Percentiles rank a stretch among this genome's conserved stretches.
Evolutionary conservation across 345 rosid genomes (phyloP).

Genomic region (Theobroma cacao): DNA sequence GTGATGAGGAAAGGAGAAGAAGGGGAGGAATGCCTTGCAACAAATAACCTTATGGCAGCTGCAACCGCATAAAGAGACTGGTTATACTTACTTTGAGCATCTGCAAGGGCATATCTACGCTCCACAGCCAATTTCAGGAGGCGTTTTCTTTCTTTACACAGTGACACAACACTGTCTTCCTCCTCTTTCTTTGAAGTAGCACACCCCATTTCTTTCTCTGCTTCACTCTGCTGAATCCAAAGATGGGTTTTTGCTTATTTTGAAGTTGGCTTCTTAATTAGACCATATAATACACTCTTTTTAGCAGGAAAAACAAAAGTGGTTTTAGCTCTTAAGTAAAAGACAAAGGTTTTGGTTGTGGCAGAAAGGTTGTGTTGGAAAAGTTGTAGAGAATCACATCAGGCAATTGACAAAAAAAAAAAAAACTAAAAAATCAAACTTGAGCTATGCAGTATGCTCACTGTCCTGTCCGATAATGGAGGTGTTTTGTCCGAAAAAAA

Average conservation of each 20-base stretch:
- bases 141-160: slow-evolving; percentile 40
- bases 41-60: slow-evolving; percentile 38
- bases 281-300: neutral
- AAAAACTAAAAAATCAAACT: neutral
- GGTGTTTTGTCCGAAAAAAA: neutral
- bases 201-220: slow-evolving; percentile 29
- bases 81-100: slow-evolving; percentile 41
- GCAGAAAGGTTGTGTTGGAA: slow-evolving; percentile 13
- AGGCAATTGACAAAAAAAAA: slow-evolving; percentile 8
- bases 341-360: slow-evolving; percentile 1
- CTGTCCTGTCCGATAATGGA: neutral
- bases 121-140: slow-evolving; percentile 35
- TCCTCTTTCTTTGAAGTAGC: slow-evolving; percentile 32
- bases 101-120: slow-evolving; percentile 36
- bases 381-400: slow-evolving; percentile 24
- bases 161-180: slow-evolving; percentile 26
- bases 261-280: neutral
- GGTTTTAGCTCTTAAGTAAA: neutral
- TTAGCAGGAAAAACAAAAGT: neutral
- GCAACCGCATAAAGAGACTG: slow-evolving; percentile 39
- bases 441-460: neutral
- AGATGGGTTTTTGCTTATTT: neutral
- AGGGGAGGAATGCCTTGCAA: slow-evolving; percentile 35
- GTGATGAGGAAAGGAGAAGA: slow-evolving; percentile 39
- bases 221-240: neutral